phyloP scores from a whole-genome alignment of 2,329 filamentous ascomycete genomes.

The Periconia sp. region DNA sequence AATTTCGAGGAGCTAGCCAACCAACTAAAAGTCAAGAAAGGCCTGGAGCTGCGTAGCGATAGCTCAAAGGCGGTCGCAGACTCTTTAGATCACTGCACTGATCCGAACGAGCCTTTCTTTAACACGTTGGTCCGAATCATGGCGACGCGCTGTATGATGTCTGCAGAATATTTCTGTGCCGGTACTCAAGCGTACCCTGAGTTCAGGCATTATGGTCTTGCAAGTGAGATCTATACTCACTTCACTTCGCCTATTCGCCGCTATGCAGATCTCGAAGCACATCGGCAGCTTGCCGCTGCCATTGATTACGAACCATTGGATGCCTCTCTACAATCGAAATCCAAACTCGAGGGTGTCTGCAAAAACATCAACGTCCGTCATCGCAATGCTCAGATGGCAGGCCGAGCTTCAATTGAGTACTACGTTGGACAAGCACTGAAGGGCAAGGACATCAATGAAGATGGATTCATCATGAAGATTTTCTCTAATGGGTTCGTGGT shows the following conservation, averaged over 20 bases:
- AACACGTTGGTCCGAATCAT: constrained; percentile 98
- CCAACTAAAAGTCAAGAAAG: constrained; percentile 85
- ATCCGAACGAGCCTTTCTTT: constrained; percentile 86
- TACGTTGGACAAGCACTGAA: constrained; percentile 97
- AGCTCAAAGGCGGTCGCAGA: constrained; percentile 92
- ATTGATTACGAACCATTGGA: constrained; percentile 92
- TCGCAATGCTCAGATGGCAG: constrained; percentile 94
- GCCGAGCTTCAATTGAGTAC: constrained; percentile 92
- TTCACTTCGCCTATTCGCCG: constrained; percentile 97
- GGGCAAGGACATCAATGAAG: constrained; percentile 73
- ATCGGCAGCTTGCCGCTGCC: constrained; percentile 90
- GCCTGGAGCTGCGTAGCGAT: constrained; percentile 77
- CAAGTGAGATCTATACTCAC: constrained; percentile 96
- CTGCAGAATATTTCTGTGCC: constrained; percentile 95
- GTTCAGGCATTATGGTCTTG: constrained; percentile 95
- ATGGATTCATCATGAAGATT: constrained; percentile 94
- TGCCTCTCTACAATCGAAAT: constrained; percentile 75
- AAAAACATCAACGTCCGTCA: constrained; percentile 98
- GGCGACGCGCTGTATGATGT: constrained; percentile 98
- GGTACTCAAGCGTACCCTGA: constrained; percentile 91
- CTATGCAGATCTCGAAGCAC: constrained; percentile 94
- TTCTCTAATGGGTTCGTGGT: constrained; percentile 98
- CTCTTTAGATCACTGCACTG: constrained; percentile 82
- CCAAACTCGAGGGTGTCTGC: constrained; percentile 88
- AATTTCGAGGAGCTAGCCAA: constrained; percentile 95